Base-by-base conservation (phyloP, 305 asterid species). In the Vinca major region DNA sequence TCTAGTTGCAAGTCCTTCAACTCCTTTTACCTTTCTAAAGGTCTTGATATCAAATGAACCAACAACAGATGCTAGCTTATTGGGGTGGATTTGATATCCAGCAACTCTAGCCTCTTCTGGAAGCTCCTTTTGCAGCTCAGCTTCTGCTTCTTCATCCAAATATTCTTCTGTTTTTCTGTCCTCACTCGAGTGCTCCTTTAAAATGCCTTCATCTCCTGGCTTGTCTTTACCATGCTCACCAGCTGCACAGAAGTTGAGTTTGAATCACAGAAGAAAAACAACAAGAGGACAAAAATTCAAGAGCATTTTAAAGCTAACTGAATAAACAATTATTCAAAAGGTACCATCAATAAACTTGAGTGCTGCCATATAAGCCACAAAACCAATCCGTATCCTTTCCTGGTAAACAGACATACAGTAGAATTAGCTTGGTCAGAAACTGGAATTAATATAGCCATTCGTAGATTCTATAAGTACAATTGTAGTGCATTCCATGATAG, bases 291-390 rank as follows among this genome's bases (percentile, higher is more conserved):
- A n/a, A 50, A 7, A 45, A 50, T 17, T 37, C 5, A 67, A 67
- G 62, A 36, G 45, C 40, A 65, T 19, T 52, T 54, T 19, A n/a
- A n/a, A 48, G 39, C 16, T 37, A 55, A 69, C 74, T 63, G 16
- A 43, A 67, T 14, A 48, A 17, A 75, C 11, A n/a, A 43, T 16
- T 49, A 58, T 33, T 43, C 58, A 71, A 80, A 71, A 68, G 63
- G 61, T 84, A 93, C 97, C 99, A n/a, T 89, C 81, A 36, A 85
- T 81, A 75, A 93, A 93, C 81, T 82, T 87, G 84, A 93, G 88
- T 66, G 97, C 97, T 61, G 97, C 99, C 71, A 84, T 83, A 58
- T 77, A 88, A 73, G 97, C 83, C 80, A 86, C 74, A 66, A 93
- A 84, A 71, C 86, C 87, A 70, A 90, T 78, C 69, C 96, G 95